A percentile compares a stretch with the other conserved stretches of the same genome.
Conservation (phyloP, 192 early-diverging fungal species). For the Backusella westeae region DNA sequence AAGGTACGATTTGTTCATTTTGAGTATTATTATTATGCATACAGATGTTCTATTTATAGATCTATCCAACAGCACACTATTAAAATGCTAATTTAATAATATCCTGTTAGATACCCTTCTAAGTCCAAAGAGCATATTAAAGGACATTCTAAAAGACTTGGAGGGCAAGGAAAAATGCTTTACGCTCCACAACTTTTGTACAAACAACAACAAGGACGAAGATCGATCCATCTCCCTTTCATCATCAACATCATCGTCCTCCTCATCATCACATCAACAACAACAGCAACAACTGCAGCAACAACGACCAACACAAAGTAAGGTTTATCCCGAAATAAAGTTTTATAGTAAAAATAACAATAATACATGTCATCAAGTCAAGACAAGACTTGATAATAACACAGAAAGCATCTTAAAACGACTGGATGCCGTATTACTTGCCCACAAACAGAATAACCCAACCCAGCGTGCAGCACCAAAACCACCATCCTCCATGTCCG, state of each 20-base stretch:
- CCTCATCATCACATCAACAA: not conserved
- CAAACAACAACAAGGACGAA: not conserved
- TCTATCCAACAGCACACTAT: no score
- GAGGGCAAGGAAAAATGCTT: not conserved
- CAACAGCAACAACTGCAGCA: not conserved
- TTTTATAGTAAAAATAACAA: not conserved
- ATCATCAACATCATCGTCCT: slow-evolving; percentile 7
- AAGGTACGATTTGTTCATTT: not conserved
- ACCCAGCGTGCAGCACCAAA: not conserved
- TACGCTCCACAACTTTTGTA: slow-evolving; percentile 6
- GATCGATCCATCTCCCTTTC: not conserved
- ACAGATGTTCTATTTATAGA: not conserved
- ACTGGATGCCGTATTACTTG: slow-evolving; percentile 12
- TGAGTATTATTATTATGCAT: not conserved
- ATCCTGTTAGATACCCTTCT: not conserved
- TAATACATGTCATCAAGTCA: slow-evolving; percentile 2
- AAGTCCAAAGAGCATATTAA: not conserved
- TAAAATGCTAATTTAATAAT: not conserved
- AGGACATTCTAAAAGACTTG: not conserved
- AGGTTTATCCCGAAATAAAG: slow-evolving; percentile 7
- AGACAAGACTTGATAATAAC: slow-evolving; percentile 10
- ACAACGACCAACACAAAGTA: slow-evolving; percentile 5
- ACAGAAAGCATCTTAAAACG: slow-evolving; percentile 20
- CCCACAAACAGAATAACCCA: not conserved
- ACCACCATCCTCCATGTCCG: not conserved